Conservation (phyloP, 2,329 filamentous ascomycete genomes). For the Fusarium veterinarium region DNA sequence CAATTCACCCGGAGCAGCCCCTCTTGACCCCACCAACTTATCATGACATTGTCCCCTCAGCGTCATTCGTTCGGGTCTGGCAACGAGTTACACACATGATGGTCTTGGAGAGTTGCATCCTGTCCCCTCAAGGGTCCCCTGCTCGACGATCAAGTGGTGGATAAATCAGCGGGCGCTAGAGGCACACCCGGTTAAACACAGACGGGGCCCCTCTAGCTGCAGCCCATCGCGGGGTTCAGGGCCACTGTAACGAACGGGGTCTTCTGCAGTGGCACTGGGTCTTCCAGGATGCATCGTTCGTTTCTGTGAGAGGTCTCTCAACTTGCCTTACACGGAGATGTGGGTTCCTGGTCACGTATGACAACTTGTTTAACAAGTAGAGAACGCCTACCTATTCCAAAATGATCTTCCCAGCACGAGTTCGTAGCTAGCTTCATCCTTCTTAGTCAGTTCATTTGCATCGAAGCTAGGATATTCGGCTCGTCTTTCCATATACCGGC, state of each 20-base stretch:
- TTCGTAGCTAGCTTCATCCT: not conserved
- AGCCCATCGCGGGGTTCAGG: slow-evolving; percentile 23
- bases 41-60: slow-evolving; percentile 30
- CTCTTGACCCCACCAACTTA: slow-evolving; percentile 39
- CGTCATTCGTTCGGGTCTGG: slow-evolving; percentile 34
- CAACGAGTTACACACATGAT: slow-evolving; percentile 3
- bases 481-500: slow-evolving; percentile 34
- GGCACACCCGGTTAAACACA: slow-evolving; percentile 38
- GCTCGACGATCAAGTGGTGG: slow-evolving; percentile 31
- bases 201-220: not conserved
- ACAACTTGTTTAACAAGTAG: not conserved
- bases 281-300: not conserved
- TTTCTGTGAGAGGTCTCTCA: not conserved
- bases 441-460: not conserved
- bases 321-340: slow-evolving; percentile 7
- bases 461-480: slow-evolving; percentile 42
- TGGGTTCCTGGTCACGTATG: not conserved
- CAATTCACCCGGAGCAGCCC: slow-evolving; percentile 41
- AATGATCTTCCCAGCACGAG: not conserved
- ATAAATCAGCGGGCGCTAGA: slow-evolving; percentile 20
- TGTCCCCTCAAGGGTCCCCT: slow-evolving; percentile 2
- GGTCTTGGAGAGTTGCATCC: slow-evolving; percentile 23
- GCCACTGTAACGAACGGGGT: slow-evolving; percentile 10
- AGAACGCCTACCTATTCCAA: not conserved
- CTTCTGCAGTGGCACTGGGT: not conserved